Conservation (phyloP, 495 filamentous ascomycete species). For the Aspergillus diversus region DNA sequence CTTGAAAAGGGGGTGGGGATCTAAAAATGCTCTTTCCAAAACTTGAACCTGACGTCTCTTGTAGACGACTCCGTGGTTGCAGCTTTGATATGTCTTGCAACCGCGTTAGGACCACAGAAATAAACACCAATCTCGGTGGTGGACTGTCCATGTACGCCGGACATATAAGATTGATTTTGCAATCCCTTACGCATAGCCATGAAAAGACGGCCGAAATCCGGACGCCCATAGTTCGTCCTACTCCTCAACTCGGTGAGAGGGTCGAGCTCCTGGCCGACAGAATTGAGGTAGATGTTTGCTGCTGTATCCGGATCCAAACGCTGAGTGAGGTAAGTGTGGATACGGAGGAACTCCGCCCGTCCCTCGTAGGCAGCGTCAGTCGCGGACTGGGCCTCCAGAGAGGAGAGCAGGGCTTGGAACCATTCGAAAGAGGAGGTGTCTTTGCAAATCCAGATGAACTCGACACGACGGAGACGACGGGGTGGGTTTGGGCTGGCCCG, state of each 20-base stretch:
- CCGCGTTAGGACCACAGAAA: slow-evolving; percentile 87
- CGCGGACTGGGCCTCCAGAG: slow-evolving; percentile 84
- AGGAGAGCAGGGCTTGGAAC: slow-evolving; percentile 93
- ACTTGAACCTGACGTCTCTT: slow-evolving; percentile 86
- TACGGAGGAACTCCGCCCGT: slow-evolving; percentile 87
- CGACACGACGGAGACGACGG: slow-evolving; percentile 85
- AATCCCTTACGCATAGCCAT: slow-evolving; percentile 86
- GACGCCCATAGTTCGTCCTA: slow-evolving; percentile 93
- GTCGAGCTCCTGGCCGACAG: slow-evolving; percentile 82
- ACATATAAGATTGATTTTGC: slow-evolving; percentile 79
- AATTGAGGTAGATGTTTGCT: slow-evolving; percentile 96
- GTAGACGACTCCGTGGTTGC: slow-evolving; percentile 72
- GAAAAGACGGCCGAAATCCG: slow-evolving; percentile 86
- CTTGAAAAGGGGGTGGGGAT: neutral
- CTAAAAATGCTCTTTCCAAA: slow-evolving; percentile 96
- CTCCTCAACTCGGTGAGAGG: slow-evolving; percentile 89
- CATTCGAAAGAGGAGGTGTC: slow-evolving; percentile 97
- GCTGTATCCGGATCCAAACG: slow-evolving; percentile 87
- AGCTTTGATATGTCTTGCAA: slow-evolving; percentile 81
- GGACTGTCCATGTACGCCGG: slow-evolving; percentile 69
- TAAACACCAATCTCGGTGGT: slow-evolving; percentile 93
- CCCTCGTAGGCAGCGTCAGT: slow-evolving; percentile 66
- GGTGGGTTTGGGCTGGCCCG: slow-evolving; percentile 85
- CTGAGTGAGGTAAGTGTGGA: slow-evolving; percentile 98
- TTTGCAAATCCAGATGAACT: slow-evolving; percentile 99